These are phyloP conservation scores for Dendrocalamus latiflorus DNA, from an alignment of 202 grass and related monocot species.

Conservation along the genomic window DNA sequence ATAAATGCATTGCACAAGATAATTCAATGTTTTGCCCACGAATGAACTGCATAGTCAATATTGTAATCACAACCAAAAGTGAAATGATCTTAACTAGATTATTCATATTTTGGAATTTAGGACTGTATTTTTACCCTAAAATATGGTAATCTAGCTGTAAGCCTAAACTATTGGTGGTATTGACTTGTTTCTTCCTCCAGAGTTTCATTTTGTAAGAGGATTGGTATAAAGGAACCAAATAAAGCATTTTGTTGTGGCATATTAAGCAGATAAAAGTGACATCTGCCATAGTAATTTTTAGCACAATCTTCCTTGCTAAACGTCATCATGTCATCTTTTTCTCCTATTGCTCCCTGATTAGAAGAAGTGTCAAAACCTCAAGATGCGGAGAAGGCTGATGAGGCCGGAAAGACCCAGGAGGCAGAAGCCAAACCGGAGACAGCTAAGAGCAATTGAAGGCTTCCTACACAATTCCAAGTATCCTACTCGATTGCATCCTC, in stretches of 20 bases:
- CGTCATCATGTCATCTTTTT: not conserved
- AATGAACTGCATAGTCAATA: not conserved
- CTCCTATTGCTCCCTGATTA: not conserved
- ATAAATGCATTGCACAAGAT: not conserved
- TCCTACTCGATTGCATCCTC: slow-evolving; percentile 17
- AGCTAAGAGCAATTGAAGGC: slow-evolving; percentile 40
- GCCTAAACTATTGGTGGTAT: not conserved
- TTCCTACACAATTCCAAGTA: slow-evolving; percentile 14
- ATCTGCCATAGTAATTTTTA: not conserved
- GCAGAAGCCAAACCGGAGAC: slow-evolving; percentile 44
- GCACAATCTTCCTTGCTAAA: not conserved
- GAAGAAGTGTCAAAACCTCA: slow-evolving; percentile 65
- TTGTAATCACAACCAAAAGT: not conserved
- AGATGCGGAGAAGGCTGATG: slow-evolving; percentile 31
- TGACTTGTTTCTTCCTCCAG: not conserved
- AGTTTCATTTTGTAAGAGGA: not conserved
- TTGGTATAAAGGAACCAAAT: not conserved
- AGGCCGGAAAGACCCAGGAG: slow-evolving; percentile 23
- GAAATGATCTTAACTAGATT: not conserved
- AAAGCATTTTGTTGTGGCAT: not conserved
- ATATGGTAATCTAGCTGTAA: not conserved
- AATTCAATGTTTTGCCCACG: not conserved
- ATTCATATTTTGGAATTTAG: not conserved
- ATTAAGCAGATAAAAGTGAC: not conserved
- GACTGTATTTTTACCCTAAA: not conserved